Conservation (phyloP, 345 rosid genomes). For the Pistacia atlantica region DNA sequence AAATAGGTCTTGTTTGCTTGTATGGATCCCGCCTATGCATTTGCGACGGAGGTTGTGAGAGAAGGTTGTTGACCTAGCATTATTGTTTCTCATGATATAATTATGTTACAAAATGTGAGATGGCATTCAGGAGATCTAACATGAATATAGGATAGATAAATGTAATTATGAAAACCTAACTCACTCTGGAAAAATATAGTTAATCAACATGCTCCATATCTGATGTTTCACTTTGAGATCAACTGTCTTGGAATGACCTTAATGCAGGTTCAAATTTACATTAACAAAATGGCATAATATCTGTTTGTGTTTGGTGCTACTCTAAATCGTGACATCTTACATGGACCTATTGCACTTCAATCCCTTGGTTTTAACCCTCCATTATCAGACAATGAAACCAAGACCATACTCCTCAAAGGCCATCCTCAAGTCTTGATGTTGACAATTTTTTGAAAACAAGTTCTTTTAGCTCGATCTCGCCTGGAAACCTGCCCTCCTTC, state of each 20-base stretch:
- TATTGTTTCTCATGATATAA: too few species aligned
- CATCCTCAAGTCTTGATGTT: slow-evolving; percentile 33
- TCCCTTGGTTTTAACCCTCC: not conserved
- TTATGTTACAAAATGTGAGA: too few species aligned
- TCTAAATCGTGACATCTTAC: not conserved
- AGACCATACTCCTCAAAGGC: slow-evolving; percentile 25
- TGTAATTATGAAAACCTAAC: too few species aligned
- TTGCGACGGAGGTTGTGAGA: too few species aligned
- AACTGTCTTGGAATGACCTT: not conserved
- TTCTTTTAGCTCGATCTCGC: slow-evolving; percentile 84
- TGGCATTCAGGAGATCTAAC: not conserved
- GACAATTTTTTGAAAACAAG: slow-evolving; percentile 51
- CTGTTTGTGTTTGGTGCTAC: not conserved
- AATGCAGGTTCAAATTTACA: not conserved
- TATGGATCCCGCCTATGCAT: too few species aligned
- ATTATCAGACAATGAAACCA: slow-evolving; percentile 5
- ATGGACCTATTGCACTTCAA: not conserved
- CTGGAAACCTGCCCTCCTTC: slow-evolving; percentile 82
- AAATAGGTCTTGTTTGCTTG: too few species aligned
- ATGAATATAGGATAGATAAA: not conserved
- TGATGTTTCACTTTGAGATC: not conserved
- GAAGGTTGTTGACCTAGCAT: too few species aligned
- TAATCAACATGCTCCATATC: not conserved
- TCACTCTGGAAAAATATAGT: not conserved
- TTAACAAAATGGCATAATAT: not conserved